Evolutionary conservation across 306 rosid species (phyloP).

Genomic region (Canavalia gladiata): DNA sequence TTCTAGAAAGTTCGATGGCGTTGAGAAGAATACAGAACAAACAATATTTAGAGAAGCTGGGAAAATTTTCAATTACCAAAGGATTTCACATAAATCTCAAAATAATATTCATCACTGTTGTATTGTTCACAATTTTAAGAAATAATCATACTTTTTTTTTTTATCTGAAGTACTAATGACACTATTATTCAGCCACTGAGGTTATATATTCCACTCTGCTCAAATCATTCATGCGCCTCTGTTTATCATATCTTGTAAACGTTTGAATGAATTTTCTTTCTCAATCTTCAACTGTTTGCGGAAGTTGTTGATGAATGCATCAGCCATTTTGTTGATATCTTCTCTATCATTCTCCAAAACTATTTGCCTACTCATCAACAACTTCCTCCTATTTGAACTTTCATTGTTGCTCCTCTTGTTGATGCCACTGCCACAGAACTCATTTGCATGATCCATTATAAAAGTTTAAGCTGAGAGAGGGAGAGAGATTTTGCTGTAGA

Average conservation of each 20-base stretch:
- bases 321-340: conserved; percentile 63
- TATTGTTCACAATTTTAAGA: conserved; percentile 8
- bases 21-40: background rate
- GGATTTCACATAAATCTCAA: conserved; percentile 1
- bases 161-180: background rate
- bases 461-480: background rate
- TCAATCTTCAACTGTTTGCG: conserved; percentile 64
- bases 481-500: conserved; percentile 12
- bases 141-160: background rate
- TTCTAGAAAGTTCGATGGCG: background rate
- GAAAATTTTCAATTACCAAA: conserved; percentile 21
- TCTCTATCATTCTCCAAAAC: conserved; percentile 43
- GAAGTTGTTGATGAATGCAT: conserved; percentile 69
- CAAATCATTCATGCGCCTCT: conserved; percentile 47
- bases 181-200: background rate
- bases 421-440: conserved; percentile 36
- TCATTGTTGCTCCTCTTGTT: conserved; percentile 42
- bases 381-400: conserved; percentile 23
- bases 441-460: conserved; percentile 60
- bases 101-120: conserved; percentile 3
- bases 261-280: conserved; percentile 59
- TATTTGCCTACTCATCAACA: conserved; percentile 9
- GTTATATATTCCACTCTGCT: conserved; percentile 12
- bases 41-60: background rate
- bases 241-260: conserved; percentile 54